Base-by-base conservation (phyloP, 1,284 basidiomycete genomes). In the Cutaneotrichosporon sp. region DNA sequence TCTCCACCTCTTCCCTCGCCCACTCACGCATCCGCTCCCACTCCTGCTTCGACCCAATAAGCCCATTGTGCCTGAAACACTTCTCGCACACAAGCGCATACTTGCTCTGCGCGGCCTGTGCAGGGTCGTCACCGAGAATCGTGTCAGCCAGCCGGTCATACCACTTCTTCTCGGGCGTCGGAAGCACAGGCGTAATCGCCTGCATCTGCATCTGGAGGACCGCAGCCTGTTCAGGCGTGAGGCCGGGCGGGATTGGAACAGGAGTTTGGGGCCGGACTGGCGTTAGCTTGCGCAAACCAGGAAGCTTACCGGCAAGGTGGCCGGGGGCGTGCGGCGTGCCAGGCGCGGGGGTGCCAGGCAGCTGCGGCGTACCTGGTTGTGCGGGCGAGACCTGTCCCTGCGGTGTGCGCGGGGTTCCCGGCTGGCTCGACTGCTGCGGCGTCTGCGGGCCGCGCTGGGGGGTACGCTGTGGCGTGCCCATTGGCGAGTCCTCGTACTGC, bases 81-180 rank as follows among this genome's bases (percentile, higher is more conserved):
- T 89, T 89, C 65, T 88, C 87, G 80, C 96, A 99, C 50, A 99
- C 97, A 62, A 99, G 85, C 1, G 96, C 97, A 73, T 95, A 99
- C 65, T 91, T 88, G 68, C 78, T 82, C 64, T 77, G 73, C 26
- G 77, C 73, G 5, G 78, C 74, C 62, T 81, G 81, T 38, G 77
- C 74, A 87, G 90, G 70, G 70, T 94, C 92, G 61, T 92, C 91
- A 21, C 92, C 92, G 0, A 96, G 83, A 58, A 96, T 83, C 9
- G 88, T 88, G 75, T 94, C 93, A 0, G 91, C 92, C 16, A 95
- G 79, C 69, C 91, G 89, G 81, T 95, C 92, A 71, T 89, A 92
- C 91, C 91, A 92, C 68, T 87, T 86, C 74, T 91, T 92, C 64
- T 86, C 86, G 10, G 87, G 86, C 0, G 88, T 84, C 18, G 87